A percentile compares a stretch with the other conserved stretches of the same genome.
Conservation (phyloP, 768 basidiomycete genomes). For the Filobasidium wieringae region DNA sequence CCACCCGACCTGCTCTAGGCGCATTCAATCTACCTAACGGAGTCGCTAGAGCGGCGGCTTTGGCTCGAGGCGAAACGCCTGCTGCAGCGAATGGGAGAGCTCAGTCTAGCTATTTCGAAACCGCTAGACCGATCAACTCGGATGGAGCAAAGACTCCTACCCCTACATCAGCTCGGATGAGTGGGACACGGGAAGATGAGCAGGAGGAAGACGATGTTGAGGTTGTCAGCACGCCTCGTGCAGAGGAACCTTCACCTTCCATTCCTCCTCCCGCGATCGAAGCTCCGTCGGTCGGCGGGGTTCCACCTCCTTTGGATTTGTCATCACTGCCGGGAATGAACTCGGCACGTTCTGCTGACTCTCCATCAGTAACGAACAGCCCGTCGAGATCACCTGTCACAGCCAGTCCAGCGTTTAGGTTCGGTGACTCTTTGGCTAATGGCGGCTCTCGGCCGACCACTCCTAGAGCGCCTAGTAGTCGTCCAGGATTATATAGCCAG, state of each 20-base stretch:
- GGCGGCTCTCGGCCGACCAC: neutral
- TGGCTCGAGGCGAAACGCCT: neutral
- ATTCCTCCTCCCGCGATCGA: neutral
- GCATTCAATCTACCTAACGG: neutral
- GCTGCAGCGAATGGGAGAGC: neutral
- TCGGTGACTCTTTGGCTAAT: neutral
- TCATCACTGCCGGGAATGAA: neutral
- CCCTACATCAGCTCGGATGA: constrained; percentile 8
- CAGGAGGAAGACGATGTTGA: no score
- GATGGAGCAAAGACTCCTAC: neutral
- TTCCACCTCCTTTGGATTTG: neutral
- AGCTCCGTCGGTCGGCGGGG: neutral
- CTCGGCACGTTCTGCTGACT: neutral
- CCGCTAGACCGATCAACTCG: constrained; percentile 8
- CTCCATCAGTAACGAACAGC: no score
- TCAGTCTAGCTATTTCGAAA: constrained; percentile 18
- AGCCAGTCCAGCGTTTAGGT: neutral
- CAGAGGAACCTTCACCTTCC: neutral
- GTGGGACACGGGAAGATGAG: neutral
- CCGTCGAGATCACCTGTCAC: no score
- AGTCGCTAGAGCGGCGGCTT: neutral
- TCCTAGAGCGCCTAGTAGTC: neutral
- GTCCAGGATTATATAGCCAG: constrained; percentile 23
- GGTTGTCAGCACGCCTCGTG: neutral
- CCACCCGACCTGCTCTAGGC: neutral